Evolutionary conservation across 2,329 filamentous ascomycete genomes (phyloP), one percentile per base, ranked within the genome.

Genomic region (Cladosporium colombiae): DNA sequence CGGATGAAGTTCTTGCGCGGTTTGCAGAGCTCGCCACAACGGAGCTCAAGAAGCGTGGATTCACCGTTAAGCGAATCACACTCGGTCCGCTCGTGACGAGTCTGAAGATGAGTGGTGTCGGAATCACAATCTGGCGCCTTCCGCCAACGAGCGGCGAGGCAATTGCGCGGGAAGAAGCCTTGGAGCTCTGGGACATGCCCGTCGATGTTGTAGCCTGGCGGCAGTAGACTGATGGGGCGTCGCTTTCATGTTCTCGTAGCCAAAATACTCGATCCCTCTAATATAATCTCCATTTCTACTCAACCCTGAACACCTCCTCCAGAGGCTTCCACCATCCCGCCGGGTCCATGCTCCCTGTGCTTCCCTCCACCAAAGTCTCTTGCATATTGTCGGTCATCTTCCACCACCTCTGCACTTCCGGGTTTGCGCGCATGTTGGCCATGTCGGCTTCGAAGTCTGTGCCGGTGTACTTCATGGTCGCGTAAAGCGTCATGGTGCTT

Each of bases 351-450:
- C 86, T 88, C 67, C 82, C 83, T 71, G 80, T 82, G 2, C 86
- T 87, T 0, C 86, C 88, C 0, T 84, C 81, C 1, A 89, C 85
- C 33, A 90, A 74, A 7, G 72, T 77, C 68, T 81, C 88, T 79
- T 93, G 91, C 82, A 88, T 91, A 16, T 82, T 81, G 76, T 94
- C 91, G 59, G 91, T 93, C 87, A 93, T 89, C 66, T 81, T 81
- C 91, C 91, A 94, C 91, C 91, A 94, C 76, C 90, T 88, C 64
- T 86, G 84, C 37, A 93, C 89, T 73, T 88, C 89, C 0, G 86
- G 84, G 71, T 93, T 92, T 65, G 86, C 86, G 1, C 84, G 83
- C 90, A 93, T 93, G 68, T 82, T 83, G 76, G 86, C 84, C 91
- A 94, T 93, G 74, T 94, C 91, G 11, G 82, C 88, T 2, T 85